Evolutionary conservation across 2,329 filamentous ascomycete species (phyloP), one percentile per base, ranked within the genome.

Genomic region (Parafenestella ontariensis): DNA sequence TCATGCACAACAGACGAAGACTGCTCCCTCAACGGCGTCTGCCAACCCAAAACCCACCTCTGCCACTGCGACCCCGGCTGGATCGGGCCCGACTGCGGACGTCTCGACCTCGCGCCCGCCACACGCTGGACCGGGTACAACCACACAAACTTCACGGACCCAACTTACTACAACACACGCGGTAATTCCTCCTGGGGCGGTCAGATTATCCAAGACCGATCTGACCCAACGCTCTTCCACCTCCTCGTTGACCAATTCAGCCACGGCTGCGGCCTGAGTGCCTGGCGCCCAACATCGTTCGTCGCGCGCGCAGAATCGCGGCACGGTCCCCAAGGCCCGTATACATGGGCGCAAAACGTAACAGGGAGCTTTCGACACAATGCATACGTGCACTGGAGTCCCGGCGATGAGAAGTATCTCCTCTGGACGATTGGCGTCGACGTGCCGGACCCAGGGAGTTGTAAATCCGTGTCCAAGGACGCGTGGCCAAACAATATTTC

Each of bases 161-260:
- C 63, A 0, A 47, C 33, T 13, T 54, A 63, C 49, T 59, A 57
- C 46, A 59, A 49, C 23, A 52, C 39, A 11, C 52, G 52, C 15
- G 72, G 76, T 15, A 80, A 78, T 43, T 80, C 81, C 0, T 82
- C 80, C 0, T 83, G 81, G 81, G 79, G 81, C 13, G 78, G 77
- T 0, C 75, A 75, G 11, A 80, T 83, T 29, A 47, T 82, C 0
- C 78, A 78, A 34, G 81, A 83, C 45, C 77, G 68, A 0, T 15
- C 61, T 0, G 71, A 81, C 13, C 56, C 58, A 0, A 47, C 50
- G 0, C 66, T 81, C 0, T 81, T 82, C 45, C 80, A 82, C 46
- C 74, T 83, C 0, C 69, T 82, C 40, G 73, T 75, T 1, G 77
- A 79, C 0, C 78, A 82, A 44, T 81, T 83, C 52, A 69, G 73